phyloP scores from a whole-genome alignment of 805 yeast genomes.

The Ogataea salicorniae region DNA sequence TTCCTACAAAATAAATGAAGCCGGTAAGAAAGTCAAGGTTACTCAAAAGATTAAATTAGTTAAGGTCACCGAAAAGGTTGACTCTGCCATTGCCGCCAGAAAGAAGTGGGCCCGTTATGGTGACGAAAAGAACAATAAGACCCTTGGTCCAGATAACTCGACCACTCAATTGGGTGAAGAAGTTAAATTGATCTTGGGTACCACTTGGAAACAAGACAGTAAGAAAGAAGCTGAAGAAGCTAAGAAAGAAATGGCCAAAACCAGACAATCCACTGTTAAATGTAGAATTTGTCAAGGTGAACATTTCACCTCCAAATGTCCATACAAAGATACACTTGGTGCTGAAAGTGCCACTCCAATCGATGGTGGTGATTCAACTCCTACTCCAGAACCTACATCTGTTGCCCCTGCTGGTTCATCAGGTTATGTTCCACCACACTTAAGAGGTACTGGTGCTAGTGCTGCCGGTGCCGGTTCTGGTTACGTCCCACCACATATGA shows the following conservation, averaged over 20 bases:
- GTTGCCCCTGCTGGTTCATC: constrained; percentile 27
- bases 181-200: constrained; percentile 67
- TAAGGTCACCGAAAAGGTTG: constrained; percentile 73
- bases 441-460: constrained; percentile 7
- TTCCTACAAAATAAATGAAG: constrained; percentile 65
- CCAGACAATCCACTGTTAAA: constrained; percentile 49
- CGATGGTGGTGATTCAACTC: constrained; percentile 9
- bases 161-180: constrained; percentile 88
- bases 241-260: constrained; percentile 41
- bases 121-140: constrained; percentile 56
- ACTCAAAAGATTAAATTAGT: constrained; percentile 81
- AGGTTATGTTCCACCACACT: constrained; percentile 46
- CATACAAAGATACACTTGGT: constrained; percentile 83
- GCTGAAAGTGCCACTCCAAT: constrained; percentile 27
- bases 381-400: constrained; percentile 12
- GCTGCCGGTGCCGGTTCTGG: constrained; percentile 33
- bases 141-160: constrained; percentile 82
- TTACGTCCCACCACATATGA: constrained; percentile 62
- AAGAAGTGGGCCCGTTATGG: constrained; percentile 89
- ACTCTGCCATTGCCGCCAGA: constrained; percentile 81
- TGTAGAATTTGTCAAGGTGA: constrained; percentile 94
- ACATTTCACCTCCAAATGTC: constrained; percentile 94
- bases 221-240: constrained; percentile 60
- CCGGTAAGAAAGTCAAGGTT: constrained; percentile 80
- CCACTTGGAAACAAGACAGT: constrained; percentile 72